phyloP scores from a whole-genome alignment of 805 yeast genomes.

The Tetrapisispora namnaoensis region DNA sequence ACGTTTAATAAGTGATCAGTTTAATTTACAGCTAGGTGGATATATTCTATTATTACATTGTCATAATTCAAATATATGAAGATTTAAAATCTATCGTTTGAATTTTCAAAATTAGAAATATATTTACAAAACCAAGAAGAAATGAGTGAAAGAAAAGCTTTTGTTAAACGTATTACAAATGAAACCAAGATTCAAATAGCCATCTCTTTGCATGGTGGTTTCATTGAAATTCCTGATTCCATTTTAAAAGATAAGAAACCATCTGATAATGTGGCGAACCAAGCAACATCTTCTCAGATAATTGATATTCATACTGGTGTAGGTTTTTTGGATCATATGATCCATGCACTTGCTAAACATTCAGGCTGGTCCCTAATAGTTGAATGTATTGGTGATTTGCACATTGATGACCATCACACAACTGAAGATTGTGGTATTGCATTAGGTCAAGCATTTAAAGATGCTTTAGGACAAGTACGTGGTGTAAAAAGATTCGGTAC shows the following conservation, averaged over 20 bases:
- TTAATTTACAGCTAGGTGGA: too few species aligned
- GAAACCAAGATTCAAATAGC: slow-evolving; percentile 90
- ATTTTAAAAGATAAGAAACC: slow-evolving; percentile 35
- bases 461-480: slow-evolving; percentile 78
- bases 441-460: slow-evolving; percentile 77
- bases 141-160: slow-evolving; percentile 27
- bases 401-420: slow-evolving; percentile 95
- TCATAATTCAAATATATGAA: too few species aligned
- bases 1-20: too few species aligned
- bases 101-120: too few species aligned
- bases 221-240: slow-evolving; percentile 51
- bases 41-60: too few species aligned
- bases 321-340: slow-evolving; percentile 95
- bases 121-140: neutral
- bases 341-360: slow-evolving; percentile 94
- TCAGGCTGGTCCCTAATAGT: slow-evolving; percentile 89
- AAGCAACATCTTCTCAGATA: slow-evolving; percentile 57
- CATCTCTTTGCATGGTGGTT: slow-evolving; percentile 77
- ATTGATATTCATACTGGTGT: slow-evolving; percentile 83
- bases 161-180: slow-evolving; percentile 58
- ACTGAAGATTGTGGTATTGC: slow-evolving; percentile 95
- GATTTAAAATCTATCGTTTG: too few species aligned
- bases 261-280: slow-evolving; percentile 49
- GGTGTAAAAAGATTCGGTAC: slow-evolving; percentile 90
- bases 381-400: slow-evolving; percentile 88